These are phyloP conservation scores for Trametes sanguinea DNA, from an alignment of 768 basidiomycete species.

Conservation along the genomic window DNA sequence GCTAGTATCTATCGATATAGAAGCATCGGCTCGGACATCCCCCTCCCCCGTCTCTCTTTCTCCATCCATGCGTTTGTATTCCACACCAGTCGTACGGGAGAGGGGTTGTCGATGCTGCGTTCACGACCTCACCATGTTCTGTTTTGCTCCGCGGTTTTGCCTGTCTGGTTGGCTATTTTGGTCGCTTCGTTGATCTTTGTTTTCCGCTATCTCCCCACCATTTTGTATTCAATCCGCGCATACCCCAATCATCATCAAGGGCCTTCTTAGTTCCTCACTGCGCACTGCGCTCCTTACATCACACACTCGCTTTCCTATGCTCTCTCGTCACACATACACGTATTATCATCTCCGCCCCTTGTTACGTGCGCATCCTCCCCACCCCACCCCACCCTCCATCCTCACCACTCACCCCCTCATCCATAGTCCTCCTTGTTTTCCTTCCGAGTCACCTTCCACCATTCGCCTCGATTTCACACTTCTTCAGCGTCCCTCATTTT, in stretches of 20 bases:
- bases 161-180: not conserved
- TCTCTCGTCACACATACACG: not conserved
- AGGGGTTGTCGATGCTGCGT: not conserved
- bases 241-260: conserved; percentile 1
- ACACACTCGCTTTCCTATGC: conserved; percentile 4
- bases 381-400: not conserved
- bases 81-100: too few relatives aligned
- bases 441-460: not conserved
- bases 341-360: too few relatives aligned
- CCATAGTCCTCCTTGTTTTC: not conserved
- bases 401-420: not conserved
- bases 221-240: conserved; percentile 1
- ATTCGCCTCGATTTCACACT: not conserved
- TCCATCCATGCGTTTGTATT: not conserved
- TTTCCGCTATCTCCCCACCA: not conserved
- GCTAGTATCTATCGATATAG: not conserved
- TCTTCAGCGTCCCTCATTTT: too few relatives aligned
- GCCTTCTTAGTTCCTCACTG: not conserved
- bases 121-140: not conserved
- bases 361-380: not conserved
- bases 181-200: not conserved
- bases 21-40: not conserved
- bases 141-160: not conserved
- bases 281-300: conserved; percentile 6
- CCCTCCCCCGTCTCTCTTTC: not conserved